Base-by-base conservation (phyloP, 2,329 filamentous ascomycete species). In the Drechslera avenae region DNA sequence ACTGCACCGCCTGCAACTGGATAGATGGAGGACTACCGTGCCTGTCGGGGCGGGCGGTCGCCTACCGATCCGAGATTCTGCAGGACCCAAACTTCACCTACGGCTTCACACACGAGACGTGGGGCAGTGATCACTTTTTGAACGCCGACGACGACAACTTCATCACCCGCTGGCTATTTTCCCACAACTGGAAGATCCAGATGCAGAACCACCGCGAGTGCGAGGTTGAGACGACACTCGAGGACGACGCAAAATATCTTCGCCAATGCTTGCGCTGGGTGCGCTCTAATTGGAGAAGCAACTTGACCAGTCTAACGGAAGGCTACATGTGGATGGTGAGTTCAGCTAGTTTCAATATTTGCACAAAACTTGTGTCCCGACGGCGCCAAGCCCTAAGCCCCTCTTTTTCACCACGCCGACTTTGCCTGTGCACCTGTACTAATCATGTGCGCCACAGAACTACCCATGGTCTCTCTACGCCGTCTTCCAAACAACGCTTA, bases 81-180 rank as follows among this genome's bases (percentile, higher is more conserved):
- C 86, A 90, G 64, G 90, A 92, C 71, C 85, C 88, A 52, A 86
- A 88, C 44, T 97, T 97, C 74, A 86, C 91, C 34, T 84, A 92
- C 59, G 90, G 87, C 37, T 97, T 97, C 79, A 92, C 90, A 61
- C 91, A 92, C 47, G 93, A 97, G 77, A 88, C 88, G 63, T 82
- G 82, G 75, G 69, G 71, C 26, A 72, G 68, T 58, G 86, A 88
- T 65, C 96, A 88, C 76, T 92, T 92, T 67, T 82, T 97, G 54
- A 97, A 97, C 69, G 91, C 93, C 19, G 93, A 97, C 74, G 93
- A 97, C 73, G 93, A 97, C 80, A 97, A 97, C 77, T 97, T 97
- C 77, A 90, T 97, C 64, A 97, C 93, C 5, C 87, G 93, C 50
- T 97, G 93, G 93, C 83, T 97, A 67, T 92, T 97, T 62, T 89